These are phyloP conservation scores for Eucalyptus pauciflora DNA, from an alignment of 345 rosid species.

Conservation along the genomic window DNA sequence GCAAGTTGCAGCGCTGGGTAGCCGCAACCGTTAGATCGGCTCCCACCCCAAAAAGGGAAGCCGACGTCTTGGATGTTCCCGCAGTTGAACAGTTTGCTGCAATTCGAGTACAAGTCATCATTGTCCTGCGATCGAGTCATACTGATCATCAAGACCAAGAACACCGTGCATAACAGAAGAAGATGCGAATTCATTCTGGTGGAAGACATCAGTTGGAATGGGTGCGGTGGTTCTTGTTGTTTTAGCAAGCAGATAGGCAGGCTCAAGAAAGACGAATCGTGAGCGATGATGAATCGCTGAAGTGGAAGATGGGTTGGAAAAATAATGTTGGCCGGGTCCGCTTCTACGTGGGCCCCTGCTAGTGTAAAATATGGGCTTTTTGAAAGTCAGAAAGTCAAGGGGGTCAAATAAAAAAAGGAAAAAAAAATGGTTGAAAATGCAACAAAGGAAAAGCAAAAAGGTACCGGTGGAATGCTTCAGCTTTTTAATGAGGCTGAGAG, in stretches of 20 bases:
- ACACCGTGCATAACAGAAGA: neutral
- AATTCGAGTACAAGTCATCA: neutral
- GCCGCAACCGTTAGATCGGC: constrained; percentile 11
- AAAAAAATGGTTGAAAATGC: neutral
- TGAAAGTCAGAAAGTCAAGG: neutral
- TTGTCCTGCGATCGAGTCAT: neutral
- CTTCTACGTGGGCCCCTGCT: neutral
- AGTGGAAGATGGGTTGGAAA: neutral
- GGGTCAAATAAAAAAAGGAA: neutral
- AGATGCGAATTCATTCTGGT: neutral
- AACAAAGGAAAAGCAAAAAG: neutral
- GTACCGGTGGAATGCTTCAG: rapidly evolving
- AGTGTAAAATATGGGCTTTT: neutral
- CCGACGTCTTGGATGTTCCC: constrained; percentile 1
- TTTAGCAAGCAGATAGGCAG: neutral
- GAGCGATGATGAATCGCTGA: neutral
- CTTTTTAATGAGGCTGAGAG: neutral
- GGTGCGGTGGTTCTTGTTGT: neutral
- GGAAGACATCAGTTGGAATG: neutral
- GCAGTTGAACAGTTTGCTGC: constrained; percentile 6
- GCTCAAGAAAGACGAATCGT: neutral
- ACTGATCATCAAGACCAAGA: neutral
- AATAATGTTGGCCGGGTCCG: neutral
- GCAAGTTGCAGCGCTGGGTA: neutral
- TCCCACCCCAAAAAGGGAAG: constrained; percentile 24